Conservation (phyloP, 345 rosid species). For the Eucalyptus paniculata region DNA sequence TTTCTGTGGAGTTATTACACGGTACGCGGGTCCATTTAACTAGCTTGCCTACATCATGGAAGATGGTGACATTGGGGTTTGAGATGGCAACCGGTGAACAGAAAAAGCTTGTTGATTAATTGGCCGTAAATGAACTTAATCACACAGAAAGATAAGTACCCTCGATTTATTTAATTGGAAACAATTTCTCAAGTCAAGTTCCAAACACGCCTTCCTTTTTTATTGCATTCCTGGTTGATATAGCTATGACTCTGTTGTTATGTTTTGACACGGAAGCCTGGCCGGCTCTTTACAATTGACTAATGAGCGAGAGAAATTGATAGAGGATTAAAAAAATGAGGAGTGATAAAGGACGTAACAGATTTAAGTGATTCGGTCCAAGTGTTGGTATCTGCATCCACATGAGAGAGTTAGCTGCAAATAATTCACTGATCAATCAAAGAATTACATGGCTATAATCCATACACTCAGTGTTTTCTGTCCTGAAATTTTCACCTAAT, state of each 20-base stretch:
- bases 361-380: rapidly evolving
- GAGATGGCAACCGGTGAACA: not conserved
- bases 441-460: not conserved
- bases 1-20: not conserved
- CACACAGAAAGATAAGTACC: not conserved
- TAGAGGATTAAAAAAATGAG: not conserved
- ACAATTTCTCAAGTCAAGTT: not conserved
- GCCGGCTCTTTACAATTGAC: not conserved
- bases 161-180: not conserved
- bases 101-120: not conserved
- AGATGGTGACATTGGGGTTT: not conserved
- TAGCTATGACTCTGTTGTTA: not conserved
- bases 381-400: not conserved
- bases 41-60: not conserved
- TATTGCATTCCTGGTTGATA: not conserved
- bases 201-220: not conserved
- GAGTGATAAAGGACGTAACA: not conserved
- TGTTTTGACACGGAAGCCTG: not conserved
- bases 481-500: not conserved
- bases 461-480: not conserved
- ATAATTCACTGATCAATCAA: not conserved
- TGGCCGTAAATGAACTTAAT: not conserved
- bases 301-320: not conserved
- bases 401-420: rapidly evolving
- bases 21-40: not conserved